These are phyloP conservation scores for Geosmithia flava DNA, from an alignment of 2,329 filamentous ascomycete genomes.

Conservation along the genomic window DNA sequence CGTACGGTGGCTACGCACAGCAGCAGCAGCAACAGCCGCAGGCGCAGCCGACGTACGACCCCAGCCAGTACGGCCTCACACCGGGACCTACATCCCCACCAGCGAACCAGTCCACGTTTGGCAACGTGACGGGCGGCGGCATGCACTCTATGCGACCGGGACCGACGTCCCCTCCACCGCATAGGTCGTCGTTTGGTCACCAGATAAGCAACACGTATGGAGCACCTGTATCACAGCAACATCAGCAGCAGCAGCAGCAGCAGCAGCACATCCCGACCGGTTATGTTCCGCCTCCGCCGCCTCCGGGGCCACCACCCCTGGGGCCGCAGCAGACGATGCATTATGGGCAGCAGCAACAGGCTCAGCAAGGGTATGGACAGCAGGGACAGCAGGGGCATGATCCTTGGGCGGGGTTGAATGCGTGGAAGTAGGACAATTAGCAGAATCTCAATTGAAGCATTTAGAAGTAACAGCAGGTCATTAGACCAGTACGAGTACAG, in stretches of 20 bases:
- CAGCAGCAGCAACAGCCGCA: conserved; percentile 1
- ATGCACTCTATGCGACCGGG: conserved; percentile 12
- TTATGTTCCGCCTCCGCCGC: conserved; percentile 51
- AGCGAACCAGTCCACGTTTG: conserved; percentile 44
- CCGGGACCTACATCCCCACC: conserved; percentile 49
- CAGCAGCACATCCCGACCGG: conserved; percentile 37
- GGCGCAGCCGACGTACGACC: conserved; percentile 34
- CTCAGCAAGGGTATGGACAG: conserved; percentile 8
- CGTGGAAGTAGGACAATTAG: conserved; percentile 31
- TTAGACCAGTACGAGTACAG: too few relatives aligned
- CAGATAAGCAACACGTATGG: conserved; percentile 14
- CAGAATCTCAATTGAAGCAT: too few relatives aligned
- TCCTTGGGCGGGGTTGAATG: conserved; percentile 39
- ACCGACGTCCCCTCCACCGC: conserved; percentile 42
- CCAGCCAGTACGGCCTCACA: conserved; percentile 45
- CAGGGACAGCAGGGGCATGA: conserved; percentile 15
- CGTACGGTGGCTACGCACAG: conserved; percentile 28
- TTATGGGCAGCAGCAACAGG: conserved; percentile 21
- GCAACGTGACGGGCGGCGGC: conserved; percentile 18
- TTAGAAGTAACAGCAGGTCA: too few relatives aligned
- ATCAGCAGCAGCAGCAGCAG: conserved; percentile 19
- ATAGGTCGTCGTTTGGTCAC: conserved; percentile 34
- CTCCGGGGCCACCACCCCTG: conserved; percentile 48
- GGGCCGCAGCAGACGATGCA: conserved; percentile 51
- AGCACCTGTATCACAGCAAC: neutral